Evolutionary conservation across 768 basidiomycete genomes (phyloP), one percentile per base, ranked within the genome.

Genomic region (Strobilomyces dryophilus): DNA sequence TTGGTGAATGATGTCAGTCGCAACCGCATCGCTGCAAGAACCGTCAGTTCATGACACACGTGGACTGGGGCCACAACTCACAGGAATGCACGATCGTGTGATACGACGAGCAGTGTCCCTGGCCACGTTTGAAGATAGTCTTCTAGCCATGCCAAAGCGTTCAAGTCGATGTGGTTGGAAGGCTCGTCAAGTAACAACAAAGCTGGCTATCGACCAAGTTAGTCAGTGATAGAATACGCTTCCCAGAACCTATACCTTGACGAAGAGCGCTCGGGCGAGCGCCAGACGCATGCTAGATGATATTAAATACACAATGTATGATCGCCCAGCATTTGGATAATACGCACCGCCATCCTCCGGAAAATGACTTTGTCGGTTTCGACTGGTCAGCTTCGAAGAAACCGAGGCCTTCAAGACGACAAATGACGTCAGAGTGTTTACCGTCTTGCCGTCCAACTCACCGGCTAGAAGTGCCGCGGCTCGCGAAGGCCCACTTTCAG

Each of bases 1-100:
- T 69, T 92, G 93, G 68, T 97, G 92, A n/a, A 98, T 82, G 59
- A 99, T 98, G 68, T 99, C 97, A 17, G 97, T 98, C 4, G 97
- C 95, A 35, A 98, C 92, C 15, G 91, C 89, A 69, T 98, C 95
- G 50, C 88, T 90, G 32, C 10, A 47, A 57, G 21, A 24, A 29
- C 31, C 45, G 44, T 52, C 10, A 40, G 45, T 57, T 12, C 15
- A 6, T 29, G 36, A 37, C 36, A 5, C 18, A 37, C 15, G 18
- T 24, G 20, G 10, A 42, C 98, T 76, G 14, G 11, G 31, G 40
- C 8, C 21, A 6, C 10, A 39, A 66, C 82, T 61, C 62, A 89
- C 85, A 98, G 73, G 81, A 98, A 98, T 34, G 94, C 92, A 64
- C 97, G 87, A 70, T 99, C 97, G 78, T 99, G 97, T 49, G 95